Base-by-base conservation (phyloP, 306 rosid species). In the Castanea sativa region DNA sequence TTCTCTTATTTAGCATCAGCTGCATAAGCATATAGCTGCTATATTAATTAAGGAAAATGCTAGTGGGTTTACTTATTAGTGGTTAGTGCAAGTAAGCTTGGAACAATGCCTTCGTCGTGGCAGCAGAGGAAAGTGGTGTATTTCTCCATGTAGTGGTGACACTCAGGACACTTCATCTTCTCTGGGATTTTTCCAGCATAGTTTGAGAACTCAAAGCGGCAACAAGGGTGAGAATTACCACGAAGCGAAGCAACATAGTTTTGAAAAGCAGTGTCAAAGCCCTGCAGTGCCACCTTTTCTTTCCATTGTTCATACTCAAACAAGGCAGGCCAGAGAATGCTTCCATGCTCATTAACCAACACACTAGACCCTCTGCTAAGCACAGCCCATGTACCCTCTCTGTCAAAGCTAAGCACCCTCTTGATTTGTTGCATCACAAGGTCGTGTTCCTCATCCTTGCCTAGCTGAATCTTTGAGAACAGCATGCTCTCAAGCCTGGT, bases 401-500 rank as follows among this genome's bases (percentile, higher is more conserved):
- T 90, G 81, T 88, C 94, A 8, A 81, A 88, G 85, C 92, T 86
- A 0, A 86, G 86, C 6, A 90, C 84, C 75, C 58, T 84, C 75
- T 86, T 85, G 78, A 86, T 81, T 45, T 86, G 89, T 6, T 88
- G 94, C 79, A 88, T 83, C 63, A 90, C 78, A 0, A 78, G 71
- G 78, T 90, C 32, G 2, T 75, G 67, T 1, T 84, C 88, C 3
- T 88, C 85, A 2, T 73, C 81, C 59, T 86, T 85, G 13, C 71
- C 80, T 10, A 83, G 84, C 23, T 90, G 92, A 18, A 90, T 80
- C 80, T 88, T 90, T 38, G 94, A 90, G 76, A 86, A 81, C 10
- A 88, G 76, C 92, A 88, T 90, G 90, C 94, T 90, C 71, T 88
- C 90, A 0, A 90, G 81, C 6, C 92, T 78, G 6, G 85, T 86